Conservation (phyloP, 148 eudicot genomes). For the Drosera capensis region DNA sequence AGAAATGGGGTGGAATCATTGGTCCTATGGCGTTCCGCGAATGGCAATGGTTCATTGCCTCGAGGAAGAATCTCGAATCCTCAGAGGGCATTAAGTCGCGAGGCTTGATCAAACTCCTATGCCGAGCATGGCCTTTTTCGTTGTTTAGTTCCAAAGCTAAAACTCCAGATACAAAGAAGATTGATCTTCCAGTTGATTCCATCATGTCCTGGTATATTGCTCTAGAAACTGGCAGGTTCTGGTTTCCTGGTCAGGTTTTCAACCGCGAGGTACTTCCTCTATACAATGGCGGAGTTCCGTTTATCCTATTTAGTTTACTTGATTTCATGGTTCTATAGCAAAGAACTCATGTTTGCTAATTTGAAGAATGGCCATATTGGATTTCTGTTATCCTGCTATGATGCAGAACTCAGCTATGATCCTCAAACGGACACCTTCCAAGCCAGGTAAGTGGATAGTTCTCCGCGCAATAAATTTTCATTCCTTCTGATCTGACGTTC, state of each 20-base stretch:
- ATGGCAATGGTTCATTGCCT: constrained; percentile 55
- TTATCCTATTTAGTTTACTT: not conserved
- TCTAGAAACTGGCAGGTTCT: constrained; percentile 74
- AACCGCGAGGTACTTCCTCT: constrained; percentile 68
- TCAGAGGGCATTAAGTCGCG: constrained; percentile 15
- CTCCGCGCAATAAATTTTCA: not conserved
- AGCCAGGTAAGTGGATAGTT: constrained; percentile 41
- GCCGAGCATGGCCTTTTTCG: constrained; percentile 35
- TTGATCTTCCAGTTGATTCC: constrained; percentile 36
- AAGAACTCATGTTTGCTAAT: not conserved
- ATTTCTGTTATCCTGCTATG: constrained; percentile 90
- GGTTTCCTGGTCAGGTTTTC: constrained; percentile 96
- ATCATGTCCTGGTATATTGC: constrained; percentile 64
- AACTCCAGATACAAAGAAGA: constrained; percentile 8
- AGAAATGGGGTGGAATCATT: constrained; percentile 61
- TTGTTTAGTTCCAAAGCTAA: constrained; percentile 24
- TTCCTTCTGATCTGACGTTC: too few species aligned
- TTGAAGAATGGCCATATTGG: constrained; percentile 95
- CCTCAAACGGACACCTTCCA: constrained; percentile 59
- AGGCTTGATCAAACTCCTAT: constrained; percentile 24
- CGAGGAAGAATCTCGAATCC: constrained; percentile 16
- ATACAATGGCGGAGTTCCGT: not conserved
- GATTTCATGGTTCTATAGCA: not conserved
- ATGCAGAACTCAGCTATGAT: constrained; percentile 85
- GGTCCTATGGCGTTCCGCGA: constrained; percentile 52